Percentiles rank a stretch among this genome's conserved stretches.
These are phyloP conservation scores for Bocquillonia castaneifolia DNA, from an alignment of 441 rosid species.

Conservation along the genomic window DNA sequence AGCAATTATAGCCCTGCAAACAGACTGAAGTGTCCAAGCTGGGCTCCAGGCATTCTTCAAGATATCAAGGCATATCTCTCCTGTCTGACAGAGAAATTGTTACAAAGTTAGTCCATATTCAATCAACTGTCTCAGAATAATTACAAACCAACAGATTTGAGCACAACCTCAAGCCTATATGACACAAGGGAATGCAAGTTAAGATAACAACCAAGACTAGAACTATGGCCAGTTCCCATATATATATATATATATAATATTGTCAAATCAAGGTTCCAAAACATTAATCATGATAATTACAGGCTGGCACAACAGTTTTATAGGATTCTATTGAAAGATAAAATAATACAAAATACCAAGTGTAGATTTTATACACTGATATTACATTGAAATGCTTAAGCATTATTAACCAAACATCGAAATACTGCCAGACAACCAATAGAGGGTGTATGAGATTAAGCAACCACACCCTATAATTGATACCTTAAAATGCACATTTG, in stretches of 20 bases:
- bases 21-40: conserved; percentile 36
- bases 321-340: not conserved
- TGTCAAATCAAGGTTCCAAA: not conserved
- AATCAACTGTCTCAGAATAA: conserved; percentile 1
- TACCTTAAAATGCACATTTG: conserved; percentile 98
- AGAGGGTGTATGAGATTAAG: not conserved
- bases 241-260: not conserved
- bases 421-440: not conserved
- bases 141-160: not conserved
- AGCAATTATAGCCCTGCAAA: conserved; percentile 80
- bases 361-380: not conserved
- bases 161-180: not conserved
- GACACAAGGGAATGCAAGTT: not conserved
- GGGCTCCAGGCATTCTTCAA: conserved; percentile 99
- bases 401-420: not conserved
- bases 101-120: not conserved
- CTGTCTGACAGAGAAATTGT: conserved; percentile 48
- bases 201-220: conserved; percentile 1
- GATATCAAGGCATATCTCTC: conserved; percentile 94
- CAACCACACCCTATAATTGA: not conserved
- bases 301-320: not conserved
- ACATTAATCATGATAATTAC: not conserved
- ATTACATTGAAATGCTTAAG: not conserved
- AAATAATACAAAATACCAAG: not conserved
- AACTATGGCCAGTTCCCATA: too few relatives aligned